Conservation (phyloP, 331 rosid species). For the Rosa hybrid region DNA sequence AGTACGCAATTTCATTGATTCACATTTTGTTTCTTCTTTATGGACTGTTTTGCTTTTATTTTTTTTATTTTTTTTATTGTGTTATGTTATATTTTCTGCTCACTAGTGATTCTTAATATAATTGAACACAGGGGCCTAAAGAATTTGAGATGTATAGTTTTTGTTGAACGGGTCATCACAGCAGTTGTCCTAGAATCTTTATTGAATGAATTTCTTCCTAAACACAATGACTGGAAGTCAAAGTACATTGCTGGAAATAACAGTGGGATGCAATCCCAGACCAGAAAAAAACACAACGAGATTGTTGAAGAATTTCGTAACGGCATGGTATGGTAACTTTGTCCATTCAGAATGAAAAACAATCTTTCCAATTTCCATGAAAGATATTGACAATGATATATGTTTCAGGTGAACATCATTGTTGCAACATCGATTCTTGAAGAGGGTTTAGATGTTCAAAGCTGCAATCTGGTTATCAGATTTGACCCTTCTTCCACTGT, state of each 20-base stretch:
- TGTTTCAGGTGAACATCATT: constrained; percentile 71
- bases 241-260: constrained; percentile 72
- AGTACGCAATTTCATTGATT: background rate
- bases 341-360: background rate
- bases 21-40: background rate
- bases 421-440: constrained; percentile 98
- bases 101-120: background rate
- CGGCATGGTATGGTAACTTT: constrained; percentile 61
- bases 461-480: constrained; percentile 86
- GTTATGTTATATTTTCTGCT: background rate
- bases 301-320: constrained; percentile 77
- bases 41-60: background rate
- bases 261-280: constrained; percentile 47
- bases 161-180: constrained; percentile 75
- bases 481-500: constrained; percentile 87
- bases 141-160: constrained; percentile 77
- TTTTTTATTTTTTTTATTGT: no score
- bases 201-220: constrained; percentile 61
- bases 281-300: constrained; percentile 63
- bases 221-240: constrained; percentile 65
- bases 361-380: background rate
- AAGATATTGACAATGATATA: constrained; percentile 20
- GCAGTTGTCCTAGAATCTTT: constrained; percentile 60
- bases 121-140: constrained; percentile 42
- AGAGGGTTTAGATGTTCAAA: constrained; percentile 91